Conservation (phyloP, 768 basidiomycete genomes). For the Zangia roseola region DNA sequence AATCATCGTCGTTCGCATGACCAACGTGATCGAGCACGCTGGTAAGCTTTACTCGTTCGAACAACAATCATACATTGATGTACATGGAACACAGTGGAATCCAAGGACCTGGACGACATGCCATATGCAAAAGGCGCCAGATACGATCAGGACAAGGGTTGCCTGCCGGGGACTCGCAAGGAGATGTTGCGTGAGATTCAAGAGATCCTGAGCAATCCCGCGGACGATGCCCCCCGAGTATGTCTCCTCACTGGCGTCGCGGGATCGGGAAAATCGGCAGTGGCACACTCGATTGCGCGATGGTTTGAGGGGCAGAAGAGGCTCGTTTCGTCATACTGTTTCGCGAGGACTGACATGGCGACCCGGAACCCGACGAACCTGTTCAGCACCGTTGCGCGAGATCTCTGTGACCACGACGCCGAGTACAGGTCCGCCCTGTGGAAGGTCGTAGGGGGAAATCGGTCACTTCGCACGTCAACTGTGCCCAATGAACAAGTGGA, state of each 20-base stretch:
- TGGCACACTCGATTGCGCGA: too few species aligned
- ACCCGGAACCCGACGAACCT: too few species aligned
- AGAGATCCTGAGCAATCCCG: not conserved
- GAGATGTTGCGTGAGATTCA: not conserved
- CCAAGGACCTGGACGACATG: constrained; percentile 7
- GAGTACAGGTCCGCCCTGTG: constrained; percentile 11
- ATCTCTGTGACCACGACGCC: constrained; percentile 21
- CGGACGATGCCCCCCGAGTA: constrained; percentile 3
- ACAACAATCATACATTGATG: not conserved
- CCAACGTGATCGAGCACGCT: not conserved
- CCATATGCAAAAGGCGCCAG: constrained; percentile 6
- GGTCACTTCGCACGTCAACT: constrained; percentile 1
- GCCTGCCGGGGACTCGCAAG: constrained; percentile 2
- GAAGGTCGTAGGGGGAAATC: not conserved
- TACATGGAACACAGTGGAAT: not conserved
- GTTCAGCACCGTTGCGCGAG: not conserved
- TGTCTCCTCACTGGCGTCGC: constrained; percentile 17
- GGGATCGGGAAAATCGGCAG: constrained; percentile 1
- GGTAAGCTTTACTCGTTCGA: not conserved
- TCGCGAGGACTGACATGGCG: too few species aligned
- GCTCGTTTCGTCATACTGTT: too few species aligned
- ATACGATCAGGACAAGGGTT: constrained; percentile 3
- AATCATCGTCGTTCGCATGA: not conserved
- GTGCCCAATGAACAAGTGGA: constrained; percentile 14
- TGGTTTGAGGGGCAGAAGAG: too few species aligned